phyloP scores from a whole-genome alignment of 2,329 filamentous ascomycete species.

The Exophiala mesophila region DNA sequence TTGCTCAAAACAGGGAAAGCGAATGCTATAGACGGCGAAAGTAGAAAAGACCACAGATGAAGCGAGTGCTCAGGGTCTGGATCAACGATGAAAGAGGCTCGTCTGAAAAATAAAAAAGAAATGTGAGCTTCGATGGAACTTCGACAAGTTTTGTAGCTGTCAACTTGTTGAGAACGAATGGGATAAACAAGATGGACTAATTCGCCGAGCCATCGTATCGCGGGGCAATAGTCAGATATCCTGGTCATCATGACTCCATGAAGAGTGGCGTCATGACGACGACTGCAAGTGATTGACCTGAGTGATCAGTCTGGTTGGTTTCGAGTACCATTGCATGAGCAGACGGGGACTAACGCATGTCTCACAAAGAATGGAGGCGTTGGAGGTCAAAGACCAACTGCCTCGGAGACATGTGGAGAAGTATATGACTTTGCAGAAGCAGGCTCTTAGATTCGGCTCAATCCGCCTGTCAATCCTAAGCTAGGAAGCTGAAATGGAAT shows the following conservation, averaged over 20 bases:
- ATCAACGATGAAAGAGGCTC: background rate
- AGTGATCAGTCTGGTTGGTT: background rate
- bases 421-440: background rate
- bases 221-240: background rate
- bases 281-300: background rate
- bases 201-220: background rate
- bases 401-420: background rate
- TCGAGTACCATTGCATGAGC: background rate
- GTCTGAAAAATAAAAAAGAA: background rate
- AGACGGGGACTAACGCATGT: background rate
- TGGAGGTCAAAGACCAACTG: too few species aligned
- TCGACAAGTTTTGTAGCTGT: background rate
- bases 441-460: background rate
- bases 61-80: slow-evolving; percentile 10
- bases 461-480: background rate
- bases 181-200: too few species aligned
- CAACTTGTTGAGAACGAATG: too few species aligned
- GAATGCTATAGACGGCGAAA: slow-evolving; percentile 6
- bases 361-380: background rate
- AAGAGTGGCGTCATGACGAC: background rate
- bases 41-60: slow-evolving; percentile 11
- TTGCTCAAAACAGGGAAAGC: slow-evolving; percentile 4
- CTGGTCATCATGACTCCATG: background rate
- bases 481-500: too few species aligned
- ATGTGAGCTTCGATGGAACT: background rate